Evolutionary conservation across 805 yeast species (phyloP).

Genomic region (Clavispora santaluciae): DNA sequence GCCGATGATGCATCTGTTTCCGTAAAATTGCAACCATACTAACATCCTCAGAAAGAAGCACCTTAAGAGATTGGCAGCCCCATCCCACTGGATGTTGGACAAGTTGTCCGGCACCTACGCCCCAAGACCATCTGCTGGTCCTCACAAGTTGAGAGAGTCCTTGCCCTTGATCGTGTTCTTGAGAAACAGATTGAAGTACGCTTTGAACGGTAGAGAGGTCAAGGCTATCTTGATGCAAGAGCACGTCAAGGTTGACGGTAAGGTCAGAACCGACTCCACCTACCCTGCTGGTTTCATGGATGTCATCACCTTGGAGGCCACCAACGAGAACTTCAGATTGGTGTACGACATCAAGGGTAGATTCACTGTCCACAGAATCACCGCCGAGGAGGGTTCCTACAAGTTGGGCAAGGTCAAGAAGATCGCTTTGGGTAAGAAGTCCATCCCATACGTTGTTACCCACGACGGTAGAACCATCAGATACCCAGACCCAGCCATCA

Average conservation of each 20-base stretch:
- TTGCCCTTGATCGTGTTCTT: slow-evolving; percentile 94
- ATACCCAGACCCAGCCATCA: slow-evolving; percentile 97
- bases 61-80: slow-evolving; percentile 99
- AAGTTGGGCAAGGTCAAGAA: slow-evolving; percentile 97
- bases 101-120: slow-evolving; percentile 99
- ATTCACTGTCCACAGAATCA: slow-evolving; percentile 98
- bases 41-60: slow-evolving; percentile 79
- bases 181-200: slow-evolving; percentile 98
- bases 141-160: slow-evolving; percentile 98
- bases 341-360: slow-evolving; percentile 98
- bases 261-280: slow-evolving; percentile 98
- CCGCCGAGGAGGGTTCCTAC: slow-evolving; percentile 97
- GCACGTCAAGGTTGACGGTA: slow-evolving; percentile 97
- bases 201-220: slow-evolving; percentile 98
- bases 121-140: slow-evolving; percentile 99
- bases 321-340: slow-evolving; percentile 99
- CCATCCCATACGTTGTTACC: slow-evolving; percentile 96
- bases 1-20: neutral
- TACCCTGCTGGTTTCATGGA: slow-evolving; percentile 99
- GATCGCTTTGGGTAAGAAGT: slow-evolving; percentile 97
- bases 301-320: slow-evolving; percentile 93
- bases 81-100: slow-evolving; percentile 99
- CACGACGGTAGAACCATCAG: slow-evolving; percentile 99
- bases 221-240: slow-evolving; percentile 98
- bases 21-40: slow-evolving; percentile 15